Base-by-base conservation (phyloP, 2,329 filamentous ascomycete species). In the Penicillium sclerotigenum region DNA sequence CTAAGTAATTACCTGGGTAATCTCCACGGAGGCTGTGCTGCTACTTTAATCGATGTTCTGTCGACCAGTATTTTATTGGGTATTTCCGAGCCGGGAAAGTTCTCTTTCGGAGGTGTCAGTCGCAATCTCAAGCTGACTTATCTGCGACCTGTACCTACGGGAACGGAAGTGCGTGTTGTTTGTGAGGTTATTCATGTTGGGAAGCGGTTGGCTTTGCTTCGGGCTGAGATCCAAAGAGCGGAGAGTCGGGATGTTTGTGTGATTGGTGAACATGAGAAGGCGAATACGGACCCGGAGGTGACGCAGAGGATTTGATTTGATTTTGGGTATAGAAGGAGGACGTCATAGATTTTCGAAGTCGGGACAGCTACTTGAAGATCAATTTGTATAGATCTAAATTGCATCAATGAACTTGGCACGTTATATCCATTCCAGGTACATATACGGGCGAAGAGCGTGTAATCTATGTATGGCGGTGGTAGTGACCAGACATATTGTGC, bases 1-100 rank as follows among this genome's bases (percentile, higher is more conserved):
- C 79, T 97, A 66, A 96, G 92, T 58, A 99, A 97, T 79, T 83
- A 89, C 60, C 75, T 97, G 67, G 93, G 92, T 38, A 97, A 96
- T 73, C 78, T 97, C 67, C 94, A 95, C 73, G 91, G 89, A n/a
- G 94, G 94, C 18, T 86, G 84, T 59, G 79, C 83, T 0, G 82
- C 88, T 2, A 86, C 86, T 0, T 72, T 91, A 4, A 86, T 90
- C 62, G 88, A 91, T 73, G 75, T 82, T 55, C 80, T 83, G 63
- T 89, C 88, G 0, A 83, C 83, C 3, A 69, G 83, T 18, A 77
- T 84, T 4, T 71, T 90, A 13, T 71, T 80, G 10, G 78, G 86
- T 36, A 70, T 87, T 49, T 80, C 80, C 42, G 75, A 75, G 22
- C 82, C 82, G 0, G 87, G 85, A 6, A 84, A 81, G 68, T 89